phyloP scores from a whole-genome alignment of 768 basidiomycete species.

The Lactarius trivialis region DNA sequence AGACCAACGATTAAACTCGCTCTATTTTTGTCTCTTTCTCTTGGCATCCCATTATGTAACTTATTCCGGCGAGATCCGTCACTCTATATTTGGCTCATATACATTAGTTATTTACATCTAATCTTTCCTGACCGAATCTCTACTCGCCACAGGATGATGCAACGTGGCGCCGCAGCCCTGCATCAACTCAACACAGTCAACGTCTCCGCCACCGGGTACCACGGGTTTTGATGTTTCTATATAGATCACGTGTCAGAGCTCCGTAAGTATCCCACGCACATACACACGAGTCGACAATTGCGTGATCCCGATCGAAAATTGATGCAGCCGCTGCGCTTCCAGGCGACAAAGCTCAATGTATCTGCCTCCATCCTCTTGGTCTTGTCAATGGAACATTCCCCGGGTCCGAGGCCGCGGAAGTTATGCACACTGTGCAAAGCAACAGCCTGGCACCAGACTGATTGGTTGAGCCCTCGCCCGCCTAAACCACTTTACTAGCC shows the following conservation, averaged over 20 bases:
- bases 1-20: neutral
- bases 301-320: constrained; percentile 44
- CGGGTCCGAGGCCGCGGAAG: constrained; percentile 38
- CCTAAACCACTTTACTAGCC: constrained; percentile 34
- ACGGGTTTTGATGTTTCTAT: no score
- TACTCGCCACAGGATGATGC: constrained; percentile 23
- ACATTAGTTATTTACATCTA: constrained; percentile 12
- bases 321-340: constrained; percentile 32
- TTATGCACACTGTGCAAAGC: neutral
- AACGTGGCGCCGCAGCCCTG: constrained; percentile 32
- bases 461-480: neutral
- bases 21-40: constrained; percentile 15
- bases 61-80: constrained; percentile 37
- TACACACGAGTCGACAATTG: no score
- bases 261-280: no score
- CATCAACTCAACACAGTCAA: constrained; percentile 28
- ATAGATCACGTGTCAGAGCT: constrained; percentile 35
- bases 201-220: constrained; percentile 32
- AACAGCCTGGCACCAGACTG: neutral
- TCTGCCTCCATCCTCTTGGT: neutral
- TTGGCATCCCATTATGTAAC: neutral
- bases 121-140: neutral
- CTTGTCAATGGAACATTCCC: neutral
- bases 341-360: constrained; percentile 29
- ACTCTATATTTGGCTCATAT: constrained; percentile 38